Evolutionary conservation across 2,329 filamentous ascomycete species (phyloP), one percentile per base, ranked within the genome.

Genomic region (Aspergillus glaucus): DNA sequence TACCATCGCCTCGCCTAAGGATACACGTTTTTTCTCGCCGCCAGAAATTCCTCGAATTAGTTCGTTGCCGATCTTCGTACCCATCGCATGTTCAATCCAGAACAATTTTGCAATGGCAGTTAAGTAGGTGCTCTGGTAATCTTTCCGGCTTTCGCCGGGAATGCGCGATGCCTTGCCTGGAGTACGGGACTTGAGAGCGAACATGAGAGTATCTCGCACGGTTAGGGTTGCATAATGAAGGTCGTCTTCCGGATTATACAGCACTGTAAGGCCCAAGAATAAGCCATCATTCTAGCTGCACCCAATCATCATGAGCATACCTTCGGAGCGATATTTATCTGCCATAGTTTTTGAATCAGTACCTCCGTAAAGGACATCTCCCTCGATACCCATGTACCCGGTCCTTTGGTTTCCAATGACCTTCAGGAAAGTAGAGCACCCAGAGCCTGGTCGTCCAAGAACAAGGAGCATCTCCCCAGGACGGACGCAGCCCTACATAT

Each of bases 361-460:
- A 8, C 79, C 78, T n/a, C 79, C 79, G 56, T 85, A 79, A 7
- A 62, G 66, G 21, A 77, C 73, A 43, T 73, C 71, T 0, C 84
- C 85, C 1, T 76, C 67, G 3, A 87, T 75, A 2, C 71, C 74
- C 50, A 78, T 74, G 55, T 79, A 88, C 1, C 84, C 84, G 4
- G 68, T 69, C 46, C 85, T 68, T 52, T 82, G 78, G 56, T 88
- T 89, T 32, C 83, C 79, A 12, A 94, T 80, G 0, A 87, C 88
- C 74, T 95, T 95, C 50, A 95, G 73, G 55, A 94, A 85, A 1
- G 89, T 95, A 14, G 87, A 89, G 67, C 89, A 95, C 41, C 72
- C 71, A 42, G 68, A 68, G 0, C 70, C 70, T 3, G 70, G 69
- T 6, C 66, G 62, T 5, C 70, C 71, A 15, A 74, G 62, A 51